These are phyloP conservation scores for Talaromyces wortmannii DNA, from an alignment of 495 filamentous ascomycete genomes.

Conservation along the genomic window DNA sequence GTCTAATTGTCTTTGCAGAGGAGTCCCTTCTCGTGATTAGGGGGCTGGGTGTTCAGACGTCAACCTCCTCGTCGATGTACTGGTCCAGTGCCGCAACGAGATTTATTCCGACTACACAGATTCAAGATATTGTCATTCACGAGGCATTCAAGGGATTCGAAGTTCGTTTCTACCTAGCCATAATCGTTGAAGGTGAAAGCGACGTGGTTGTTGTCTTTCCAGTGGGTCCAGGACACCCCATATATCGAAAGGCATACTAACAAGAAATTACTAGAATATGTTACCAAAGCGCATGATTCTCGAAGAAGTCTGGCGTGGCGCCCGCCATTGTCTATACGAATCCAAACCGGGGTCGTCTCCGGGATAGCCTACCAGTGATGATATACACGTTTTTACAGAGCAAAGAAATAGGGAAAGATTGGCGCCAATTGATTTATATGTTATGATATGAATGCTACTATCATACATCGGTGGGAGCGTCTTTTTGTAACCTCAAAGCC, in stretches of 20 bases:
- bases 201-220: slow-evolving; percentile 92
- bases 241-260: slow-evolving; percentile 5
- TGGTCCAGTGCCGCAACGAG: slow-evolving; percentile 61
- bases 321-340: slow-evolving; percentile 70
- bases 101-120: slow-evolving; percentile 89
- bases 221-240: slow-evolving; percentile 26
- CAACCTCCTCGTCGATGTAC: slow-evolving; percentile 56
- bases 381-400: too few species aligned
- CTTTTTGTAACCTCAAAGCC: slow-evolving; percentile 7
- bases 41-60: slow-evolving; percentile 86
- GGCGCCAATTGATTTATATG: neutral
- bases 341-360: slow-evolving; percentile 33
- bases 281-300: slow-evolving; percentile 62
- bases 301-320: slow-evolving; percentile 82
- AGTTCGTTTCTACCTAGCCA: slow-evolving; percentile 80
- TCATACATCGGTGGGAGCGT: neutral
- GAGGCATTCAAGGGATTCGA: slow-evolving; percentile 94
- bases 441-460: neutral
- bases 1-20: slow-evolving; percentile 33
- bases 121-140: slow-evolving; percentile 88
- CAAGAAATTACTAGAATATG: slow-evolving; percentile 40
- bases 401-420: neutral
- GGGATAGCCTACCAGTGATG: neutral
- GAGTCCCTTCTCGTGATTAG: slow-evolving; percentile 86
- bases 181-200: slow-evolving; percentile 86